Conservation (phyloP, 148 eudicot species). For the Vaccinium darrowii region DNA sequence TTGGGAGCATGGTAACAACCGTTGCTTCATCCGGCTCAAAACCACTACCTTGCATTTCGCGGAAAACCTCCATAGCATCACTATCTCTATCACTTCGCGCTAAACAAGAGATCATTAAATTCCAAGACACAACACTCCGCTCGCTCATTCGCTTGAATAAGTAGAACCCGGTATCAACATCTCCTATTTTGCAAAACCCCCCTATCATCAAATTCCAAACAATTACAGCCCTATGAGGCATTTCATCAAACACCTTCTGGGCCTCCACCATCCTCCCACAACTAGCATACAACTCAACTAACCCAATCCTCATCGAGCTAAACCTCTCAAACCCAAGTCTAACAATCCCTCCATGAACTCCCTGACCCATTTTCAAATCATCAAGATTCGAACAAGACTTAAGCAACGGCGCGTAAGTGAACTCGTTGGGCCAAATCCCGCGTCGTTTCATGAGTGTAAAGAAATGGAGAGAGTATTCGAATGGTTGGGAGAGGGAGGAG, state of each 20-base stretch:
- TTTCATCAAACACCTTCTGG: slow-evolving; percentile 68
- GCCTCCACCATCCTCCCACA: slow-evolving; percentile 41
- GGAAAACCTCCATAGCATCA: slow-evolving; percentile 59
- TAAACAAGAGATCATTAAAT: slow-evolving; percentile 57
- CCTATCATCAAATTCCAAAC: slow-evolving; percentile 53
- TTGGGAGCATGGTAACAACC: slow-evolving; percentile 41
- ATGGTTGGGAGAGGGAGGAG: slow-evolving; percentile 45
- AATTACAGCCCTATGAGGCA: slow-evolving; percentile 39
- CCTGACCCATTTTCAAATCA: slow-evolving; percentile 42
- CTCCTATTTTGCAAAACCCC: slow-evolving; percentile 40
- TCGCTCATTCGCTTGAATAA: slow-evolving; percentile 60
- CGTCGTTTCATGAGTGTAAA: slow-evolving; percentile 48
- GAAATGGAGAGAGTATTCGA: slow-evolving; percentile 35
- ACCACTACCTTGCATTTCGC: slow-evolving; percentile 41
- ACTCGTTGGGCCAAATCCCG: slow-evolving; percentile 66
- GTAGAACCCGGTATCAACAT: slow-evolving; percentile 51
- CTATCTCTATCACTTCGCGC: slow-evolving; percentile 47
- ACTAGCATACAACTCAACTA: slow-evolving; percentile 38
- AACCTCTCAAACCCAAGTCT: slow-evolving; percentile 32
- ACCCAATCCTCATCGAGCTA: slow-evolving; percentile 31
- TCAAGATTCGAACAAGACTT: slow-evolving; percentile 56
- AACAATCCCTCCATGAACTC: slow-evolving; percentile 42
- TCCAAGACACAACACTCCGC: slow-evolving; percentile 68
- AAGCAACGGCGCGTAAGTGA: slow-evolving; percentile 63
- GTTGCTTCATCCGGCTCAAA: slow-evolving; percentile 48